Evolutionary conservation across 2,329 filamentous ascomycete genomes (phyloP).

Genomic region (Mycosphaerelloides madeirae): DNA sequence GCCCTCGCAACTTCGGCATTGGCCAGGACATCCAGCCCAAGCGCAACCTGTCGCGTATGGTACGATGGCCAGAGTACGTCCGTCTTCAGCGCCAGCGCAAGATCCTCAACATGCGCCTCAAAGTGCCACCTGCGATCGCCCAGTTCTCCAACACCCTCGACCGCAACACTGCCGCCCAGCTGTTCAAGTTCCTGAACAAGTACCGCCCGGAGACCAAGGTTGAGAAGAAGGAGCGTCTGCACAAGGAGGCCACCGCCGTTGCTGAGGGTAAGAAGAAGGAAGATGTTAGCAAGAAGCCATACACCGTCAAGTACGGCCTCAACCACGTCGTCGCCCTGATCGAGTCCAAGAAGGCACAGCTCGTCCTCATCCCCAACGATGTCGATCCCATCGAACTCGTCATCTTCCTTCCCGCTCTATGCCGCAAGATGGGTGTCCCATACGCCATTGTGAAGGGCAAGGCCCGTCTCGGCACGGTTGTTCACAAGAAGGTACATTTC

Average conservation of each 20-base stretch:
- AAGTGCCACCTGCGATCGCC: slow-evolving; percentile 94
- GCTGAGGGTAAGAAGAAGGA: slow-evolving; percentile 99
- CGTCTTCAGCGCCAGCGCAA: slow-evolving; percentile 92
- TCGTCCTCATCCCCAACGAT: slow-evolving; percentile 98
- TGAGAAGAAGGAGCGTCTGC: slow-evolving; percentile 99
- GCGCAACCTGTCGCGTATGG: slow-evolving; percentile 95
- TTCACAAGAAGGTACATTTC: slow-evolving; percentile 89
- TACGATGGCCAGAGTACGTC: slow-evolving; percentile 99
- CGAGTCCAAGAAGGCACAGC: slow-evolving; percentile 99
- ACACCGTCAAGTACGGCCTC: slow-evolving; percentile 98
- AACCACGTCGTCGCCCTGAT: slow-evolving; percentile 98
- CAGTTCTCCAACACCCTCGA: slow-evolving; percentile 98
- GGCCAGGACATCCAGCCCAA: slow-evolving; percentile 97
- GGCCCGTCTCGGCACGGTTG: slow-evolving; percentile 95
- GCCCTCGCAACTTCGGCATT: slow-evolving; percentile 94
- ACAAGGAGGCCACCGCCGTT: slow-evolving; percentile 96
- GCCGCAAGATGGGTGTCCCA: slow-evolving; percentile 99
- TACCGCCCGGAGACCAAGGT: slow-evolving; percentile 98
- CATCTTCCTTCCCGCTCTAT: slow-evolving; percentile 97
- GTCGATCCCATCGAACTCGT: slow-evolving; percentile 99
- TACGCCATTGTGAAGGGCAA: slow-evolving; percentile 99
- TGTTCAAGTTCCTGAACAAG: slow-evolving; percentile 99
- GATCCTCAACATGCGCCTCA: slow-evolving; percentile 97
- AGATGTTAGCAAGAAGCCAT: slow-evolving; percentile 99
- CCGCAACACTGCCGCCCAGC: slow-evolving; percentile 92